These are phyloP conservation scores for Magnusiomyces suaveolens DNA, from an alignment of 1,139 yeast genomes.

Conservation along the genomic window DNA sequence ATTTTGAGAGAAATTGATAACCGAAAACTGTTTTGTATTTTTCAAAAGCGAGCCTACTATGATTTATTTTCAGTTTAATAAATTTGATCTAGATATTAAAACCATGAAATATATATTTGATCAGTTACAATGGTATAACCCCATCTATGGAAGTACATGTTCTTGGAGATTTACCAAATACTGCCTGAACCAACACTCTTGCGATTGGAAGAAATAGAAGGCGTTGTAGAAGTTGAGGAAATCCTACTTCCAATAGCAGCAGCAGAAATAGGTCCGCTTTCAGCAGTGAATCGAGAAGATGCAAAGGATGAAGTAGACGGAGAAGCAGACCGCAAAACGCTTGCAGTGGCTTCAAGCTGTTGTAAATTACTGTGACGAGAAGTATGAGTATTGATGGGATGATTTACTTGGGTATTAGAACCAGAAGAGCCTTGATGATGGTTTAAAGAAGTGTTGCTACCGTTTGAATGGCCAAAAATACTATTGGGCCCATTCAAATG, in stretches of 20 bases:
- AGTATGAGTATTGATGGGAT: too few species aligned
- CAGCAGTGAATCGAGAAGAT: neutral
- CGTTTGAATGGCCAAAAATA: neutral
- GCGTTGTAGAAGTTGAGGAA: neutral
- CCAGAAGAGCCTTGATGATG: neutral
- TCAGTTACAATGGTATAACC: too few species aligned
- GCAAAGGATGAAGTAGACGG: neutral
- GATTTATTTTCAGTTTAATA: too few species aligned
- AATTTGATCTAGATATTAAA: too few species aligned
- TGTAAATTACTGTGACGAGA: neutral
- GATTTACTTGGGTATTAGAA: neutral
- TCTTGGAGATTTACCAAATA: too few species aligned
- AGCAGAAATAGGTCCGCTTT: neutral
- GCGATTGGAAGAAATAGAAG: too few species aligned
- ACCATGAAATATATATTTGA: too few species aligned
- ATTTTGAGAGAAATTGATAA: too few species aligned
- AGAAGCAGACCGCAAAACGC: neutral
- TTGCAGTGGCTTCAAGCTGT: neutral
- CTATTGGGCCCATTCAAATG: neutral
- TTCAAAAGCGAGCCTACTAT: too few species aligned
- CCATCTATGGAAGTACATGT: too few species aligned
- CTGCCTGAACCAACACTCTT: too few species aligned
- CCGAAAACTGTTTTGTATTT: too few species aligned
- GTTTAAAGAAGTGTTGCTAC: neutral
- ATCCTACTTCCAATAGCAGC: neutral